Conservation (phyloP, 371 early-diverging fungal species). For the Saksenaea vasiformis region DNA sequence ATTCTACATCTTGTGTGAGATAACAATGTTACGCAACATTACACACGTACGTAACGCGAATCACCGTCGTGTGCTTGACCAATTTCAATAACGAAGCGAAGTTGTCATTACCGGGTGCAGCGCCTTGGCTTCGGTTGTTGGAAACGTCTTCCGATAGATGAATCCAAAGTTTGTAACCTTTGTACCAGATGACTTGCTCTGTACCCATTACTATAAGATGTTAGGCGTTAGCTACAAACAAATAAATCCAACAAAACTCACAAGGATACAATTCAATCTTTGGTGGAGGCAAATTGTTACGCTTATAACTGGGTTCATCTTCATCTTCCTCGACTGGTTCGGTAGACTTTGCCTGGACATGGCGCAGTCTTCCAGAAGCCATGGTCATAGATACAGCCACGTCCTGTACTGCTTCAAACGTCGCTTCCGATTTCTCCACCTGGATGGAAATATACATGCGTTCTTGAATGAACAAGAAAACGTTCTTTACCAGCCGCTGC, state of each 20-base stretch:
- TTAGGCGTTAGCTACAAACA: not conserved
- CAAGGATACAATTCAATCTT: slow-evolving; percentile 32
- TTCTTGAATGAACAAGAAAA: too few species aligned
- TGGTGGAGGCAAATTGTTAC: slow-evolving; percentile 7
- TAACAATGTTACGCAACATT: too few species aligned
- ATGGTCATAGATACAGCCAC: not conserved
- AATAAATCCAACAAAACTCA: slow-evolving; percentile 15
- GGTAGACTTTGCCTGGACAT: too few species aligned
- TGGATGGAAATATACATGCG: too few species aligned
- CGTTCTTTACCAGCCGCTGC: too few species aligned
- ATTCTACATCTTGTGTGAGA: slow-evolving; percentile 1
- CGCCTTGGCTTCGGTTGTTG: too few species aligned
- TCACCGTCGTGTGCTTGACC: too few species aligned
- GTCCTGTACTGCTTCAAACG: too few species aligned
- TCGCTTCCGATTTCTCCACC: too few species aligned
- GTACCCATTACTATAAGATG: slow-evolving; percentile 11
- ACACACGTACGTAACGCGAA: too few species aligned
- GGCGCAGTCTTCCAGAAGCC: not conserved
- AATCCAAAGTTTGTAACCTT: slow-evolving; percentile 31
- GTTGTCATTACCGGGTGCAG: too few species aligned
- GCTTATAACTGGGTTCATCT: not conserved
- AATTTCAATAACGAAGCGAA: too few species aligned
- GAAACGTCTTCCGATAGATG: slow-evolving; percentile 20
- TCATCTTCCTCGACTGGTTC: not conserved
- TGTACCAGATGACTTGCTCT: slow-evolving; percentile 24